Percentiles rank a stretch among this genome's conserved stretches.
These are phyloP conservation scores for Royoungia palumana DNA, from an alignment of 768 basidiomycete species.

Conservation along the genomic window DNA sequence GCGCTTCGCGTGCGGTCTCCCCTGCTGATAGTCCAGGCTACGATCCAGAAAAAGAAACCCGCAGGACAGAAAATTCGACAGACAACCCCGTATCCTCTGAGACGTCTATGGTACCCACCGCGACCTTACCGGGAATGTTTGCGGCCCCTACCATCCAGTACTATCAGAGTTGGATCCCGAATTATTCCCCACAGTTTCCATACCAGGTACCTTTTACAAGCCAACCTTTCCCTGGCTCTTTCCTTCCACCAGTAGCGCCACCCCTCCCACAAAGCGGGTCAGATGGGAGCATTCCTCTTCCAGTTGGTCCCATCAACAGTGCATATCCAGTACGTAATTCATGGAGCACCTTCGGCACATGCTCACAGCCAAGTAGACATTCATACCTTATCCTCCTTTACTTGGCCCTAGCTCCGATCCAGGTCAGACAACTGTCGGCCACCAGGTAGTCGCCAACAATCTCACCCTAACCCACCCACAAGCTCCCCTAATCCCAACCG, in stretches of 20 bases:
- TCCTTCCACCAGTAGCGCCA: slow-evolving; percentile 24
- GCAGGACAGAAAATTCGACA: background rate
- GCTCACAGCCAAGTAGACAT: slow-evolving; percentile 36
- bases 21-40: slow-evolving; percentile 1
- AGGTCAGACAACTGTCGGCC: slow-evolving; percentile 21
- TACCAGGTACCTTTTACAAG: slow-evolving; percentile 52
- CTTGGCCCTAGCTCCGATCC: slow-evolving; percentile 30
- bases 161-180: slow-evolving; percentile 53
- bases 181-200: slow-evolving; percentile 47
- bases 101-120: slow-evolving; percentile 27
- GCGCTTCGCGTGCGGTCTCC: background rate
- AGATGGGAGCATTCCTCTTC: slow-evolving; percentile 35
- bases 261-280: slow-evolving; percentile 33
- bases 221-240: slow-evolving; percentile 41
- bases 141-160: slow-evolving; percentile 43
- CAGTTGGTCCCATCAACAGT: slow-evolving; percentile 37
- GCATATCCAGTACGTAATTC: slow-evolving; percentile 46
- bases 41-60: slow-evolving; percentile 5
- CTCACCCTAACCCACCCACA: slow-evolving; percentile 30
- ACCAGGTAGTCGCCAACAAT: slow-evolving; percentile 15
- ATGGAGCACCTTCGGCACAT: background rate
- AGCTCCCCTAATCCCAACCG: slow-evolving; percentile 60
- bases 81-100: slow-evolving; percentile 27
- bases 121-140: slow-evolving; percentile 30
- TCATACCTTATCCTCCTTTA: slow-evolving; percentile 46